Evolutionary conservation across 2,329 filamentous ascomycete species (phyloP), one percentile per base, ranked within the genome.

Genomic region (Colletotrichum filicis): DNA sequence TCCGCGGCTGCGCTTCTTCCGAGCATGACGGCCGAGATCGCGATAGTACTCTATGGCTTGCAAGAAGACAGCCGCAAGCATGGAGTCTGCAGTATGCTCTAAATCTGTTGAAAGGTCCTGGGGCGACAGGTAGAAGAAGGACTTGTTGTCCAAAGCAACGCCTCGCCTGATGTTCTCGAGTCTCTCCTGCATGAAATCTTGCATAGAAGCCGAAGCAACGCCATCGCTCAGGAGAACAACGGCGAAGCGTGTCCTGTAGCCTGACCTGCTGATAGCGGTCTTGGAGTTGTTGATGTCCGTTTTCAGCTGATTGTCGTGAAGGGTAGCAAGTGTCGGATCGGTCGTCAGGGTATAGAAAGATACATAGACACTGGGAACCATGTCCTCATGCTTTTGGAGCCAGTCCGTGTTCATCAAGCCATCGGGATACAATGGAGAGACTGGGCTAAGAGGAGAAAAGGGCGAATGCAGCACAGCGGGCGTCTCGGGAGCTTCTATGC

Each of bases 231-330:
- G 82, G n/a, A 98, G 85, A 32, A 96, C 92, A 1, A 96, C 92
- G 11, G 93, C 90, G 77, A 97, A 88, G 16, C 92, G 90, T 55
- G 92, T 95, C 80, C 93, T 96, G 83, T 95, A 95, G 6, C 93
- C 92, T 5, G 93, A 94, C 75, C 87, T 86, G 60, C 81, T 79
- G 67, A 98, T 87, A 22, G 92, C 88, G 46, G 87, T 90, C 77
- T 93, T 95, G 74, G 96, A 86, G 35, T 89, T 90, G 80, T 93
- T 95, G 78, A 99, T 95, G 78, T 98, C 95, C 8, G 91, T 91
- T 81, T 97, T 97, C 56, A 98, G 87, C 79, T 94, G 92, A 80
- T 97, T 97, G 80, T 98, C 96, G 75, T 93, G 89, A n/a, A 95
- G 83, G 5, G 92, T 94, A 66, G 92, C 92, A 71, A 92, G 89